These are phyloP conservation scores for Mikania micrantha DNA, from an alignment of 129 eudicot species.

Conservation along the genomic window DNA sequence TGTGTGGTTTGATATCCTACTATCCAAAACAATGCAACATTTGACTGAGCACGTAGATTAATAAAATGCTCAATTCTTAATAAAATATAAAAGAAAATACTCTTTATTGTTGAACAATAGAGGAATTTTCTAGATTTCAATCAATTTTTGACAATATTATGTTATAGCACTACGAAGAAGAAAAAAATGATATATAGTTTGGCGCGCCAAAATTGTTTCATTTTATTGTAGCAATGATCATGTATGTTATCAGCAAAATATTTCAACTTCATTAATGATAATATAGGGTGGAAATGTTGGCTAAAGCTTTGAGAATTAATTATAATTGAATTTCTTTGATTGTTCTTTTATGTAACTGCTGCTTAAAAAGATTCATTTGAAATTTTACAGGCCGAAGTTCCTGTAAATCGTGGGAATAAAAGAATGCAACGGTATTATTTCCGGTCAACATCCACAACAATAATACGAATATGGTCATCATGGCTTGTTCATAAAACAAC, in stretches of 20 bases:
- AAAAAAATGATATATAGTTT: not conserved
- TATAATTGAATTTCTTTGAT: not conserved
- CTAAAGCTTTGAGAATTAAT: not conserved
- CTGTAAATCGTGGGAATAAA: constrained; percentile 62
- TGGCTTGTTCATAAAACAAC: constrained; percentile 76
- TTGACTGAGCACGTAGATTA: not conserved
- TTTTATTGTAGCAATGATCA: not conserved
- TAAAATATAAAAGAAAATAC: not conserved
- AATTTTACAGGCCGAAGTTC: constrained; percentile 59
- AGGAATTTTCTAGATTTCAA: constrained; percentile 1
- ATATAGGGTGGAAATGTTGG: not conserved
- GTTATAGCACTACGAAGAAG: not conserved
- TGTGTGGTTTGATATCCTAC: not conserved
- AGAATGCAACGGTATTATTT: constrained; percentile 76
- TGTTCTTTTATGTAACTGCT: not conserved
- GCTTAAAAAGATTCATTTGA: not conserved
- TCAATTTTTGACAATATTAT: not conserved
- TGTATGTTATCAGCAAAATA: not conserved
- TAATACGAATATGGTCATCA: constrained; percentile 89
- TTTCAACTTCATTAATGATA: not conserved
- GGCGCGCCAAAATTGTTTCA: not conserved
- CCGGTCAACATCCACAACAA: constrained; percentile 59
- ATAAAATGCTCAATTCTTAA: not conserved
- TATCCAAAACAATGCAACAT: not conserved
- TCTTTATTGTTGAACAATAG: not conserved